Percentiles rank a stretch among this genome's conserved stretches.
Evolutionary conservation across 2,329 filamentous ascomycete species (phyloP).

Genomic region (Verticillium longisporum): DNA sequence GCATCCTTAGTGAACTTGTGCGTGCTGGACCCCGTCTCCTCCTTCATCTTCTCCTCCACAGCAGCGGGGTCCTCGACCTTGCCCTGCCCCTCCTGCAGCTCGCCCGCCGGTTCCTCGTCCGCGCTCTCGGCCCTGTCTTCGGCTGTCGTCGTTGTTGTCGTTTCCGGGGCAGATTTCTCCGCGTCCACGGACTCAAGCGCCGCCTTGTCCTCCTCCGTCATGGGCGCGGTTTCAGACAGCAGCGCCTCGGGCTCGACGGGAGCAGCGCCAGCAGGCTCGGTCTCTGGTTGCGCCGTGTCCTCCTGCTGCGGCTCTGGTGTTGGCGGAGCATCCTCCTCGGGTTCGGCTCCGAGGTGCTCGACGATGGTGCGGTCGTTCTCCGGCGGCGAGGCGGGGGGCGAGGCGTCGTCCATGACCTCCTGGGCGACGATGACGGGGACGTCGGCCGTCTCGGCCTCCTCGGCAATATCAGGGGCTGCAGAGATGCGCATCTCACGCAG

Average conservation of each 20-base stretch:
- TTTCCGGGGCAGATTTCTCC: neutral
- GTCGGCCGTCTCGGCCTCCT: conserved; percentile 31
- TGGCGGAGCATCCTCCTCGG: conserved; percentile 2
- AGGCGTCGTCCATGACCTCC: conserved; percentile 16
- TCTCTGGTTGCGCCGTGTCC: neutral
- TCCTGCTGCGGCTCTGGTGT: neutral
- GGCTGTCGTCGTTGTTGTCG: neutral
- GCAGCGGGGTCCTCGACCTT: conserved; percentile 13
- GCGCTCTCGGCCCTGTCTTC: conserved; percentile 5
- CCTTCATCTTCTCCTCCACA: conserved; percentile 8
- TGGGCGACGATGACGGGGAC: conserved; percentile 34
- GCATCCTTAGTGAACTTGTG: conserved; percentile 18
- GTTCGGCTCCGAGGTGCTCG: neutral
- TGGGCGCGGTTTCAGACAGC: neutral
- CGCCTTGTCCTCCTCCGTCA: neutral
- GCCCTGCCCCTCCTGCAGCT: conserved; percentile 3
- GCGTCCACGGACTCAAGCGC: neutral
- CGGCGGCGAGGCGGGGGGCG: conserved; percentile 1
- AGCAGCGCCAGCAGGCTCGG: neutral
- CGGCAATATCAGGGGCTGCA: conserved; percentile 53
- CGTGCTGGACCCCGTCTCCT: conserved; percentile 4
- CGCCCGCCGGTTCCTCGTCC: conserved; percentile 7
- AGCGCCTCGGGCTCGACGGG: neutral
- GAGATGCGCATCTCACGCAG: conserved; percentile 41
- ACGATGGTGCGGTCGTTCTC: neutral